These are phyloP conservation scores for Pichia occidentalis DNA, from an alignment of 805 yeast species.

Conservation along the genomic window DNA sequence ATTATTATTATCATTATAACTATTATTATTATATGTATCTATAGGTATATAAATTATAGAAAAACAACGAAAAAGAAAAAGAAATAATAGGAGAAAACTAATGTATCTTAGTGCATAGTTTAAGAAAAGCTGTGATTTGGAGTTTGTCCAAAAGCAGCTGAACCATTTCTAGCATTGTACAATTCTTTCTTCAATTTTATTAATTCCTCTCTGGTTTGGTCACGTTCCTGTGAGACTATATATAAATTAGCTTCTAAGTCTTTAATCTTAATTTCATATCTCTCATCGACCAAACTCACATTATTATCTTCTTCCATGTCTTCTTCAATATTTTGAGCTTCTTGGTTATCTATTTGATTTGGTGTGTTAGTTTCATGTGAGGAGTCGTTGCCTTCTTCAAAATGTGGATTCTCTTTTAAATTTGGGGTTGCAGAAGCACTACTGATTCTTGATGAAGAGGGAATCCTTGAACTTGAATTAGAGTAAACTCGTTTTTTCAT, in stretches of 20 bases:
- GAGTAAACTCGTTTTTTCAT: conserved; percentile 29
- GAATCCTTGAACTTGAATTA: conserved; percentile 8
- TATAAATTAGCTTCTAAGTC: conserved; percentile 81
- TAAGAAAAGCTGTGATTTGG: no score
- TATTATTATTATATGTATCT: no score
- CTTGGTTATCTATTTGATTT: neutral
- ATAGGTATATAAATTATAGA: no score
- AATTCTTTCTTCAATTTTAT: conserved; percentile 54
- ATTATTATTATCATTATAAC: no score
- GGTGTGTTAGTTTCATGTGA: no score
- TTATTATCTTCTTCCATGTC: conserved; percentile 19
- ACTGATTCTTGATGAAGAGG: conserved; percentile 1
- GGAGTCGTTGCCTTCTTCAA: no score
- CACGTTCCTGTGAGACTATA: conserved; percentile 77
- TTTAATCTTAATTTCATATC: conserved; percentile 67
- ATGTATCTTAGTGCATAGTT: no score
- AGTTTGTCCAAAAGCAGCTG: neutral
- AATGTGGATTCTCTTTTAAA: neutral
- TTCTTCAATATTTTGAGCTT: neutral
- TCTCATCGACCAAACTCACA: conserved; percentile 38
- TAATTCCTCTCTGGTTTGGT: conserved; percentile 61
- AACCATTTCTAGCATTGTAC: conserved; percentile 15
- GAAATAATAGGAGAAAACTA: no score
- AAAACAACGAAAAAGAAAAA: no score
- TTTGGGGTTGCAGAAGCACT: neutral